These are phyloP conservation scores for Microcyclospora pomicola DNA, from an alignment of 2,329 filamentous ascomycete species.

Conservation along the genomic window DNA sequence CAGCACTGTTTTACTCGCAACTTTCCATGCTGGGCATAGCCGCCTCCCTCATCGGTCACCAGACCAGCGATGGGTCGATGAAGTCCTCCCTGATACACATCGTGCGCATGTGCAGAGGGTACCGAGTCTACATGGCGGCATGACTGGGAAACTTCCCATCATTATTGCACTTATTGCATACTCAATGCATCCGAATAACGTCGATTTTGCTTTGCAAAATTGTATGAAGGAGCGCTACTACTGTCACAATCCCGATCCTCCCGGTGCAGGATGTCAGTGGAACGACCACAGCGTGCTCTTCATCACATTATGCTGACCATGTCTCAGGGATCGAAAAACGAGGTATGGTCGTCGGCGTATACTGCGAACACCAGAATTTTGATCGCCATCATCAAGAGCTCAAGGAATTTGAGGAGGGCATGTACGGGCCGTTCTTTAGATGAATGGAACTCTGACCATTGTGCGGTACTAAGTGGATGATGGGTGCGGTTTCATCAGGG, in stretches of 20 bases:
- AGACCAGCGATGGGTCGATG: slow-evolving; percentile 1
- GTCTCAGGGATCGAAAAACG: slow-evolving; percentile 2
- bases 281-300: background rate
- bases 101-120: background rate
- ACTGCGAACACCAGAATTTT: background rate
- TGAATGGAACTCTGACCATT: too few relatives aligned
- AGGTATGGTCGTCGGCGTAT: slow-evolving; percentile 4
- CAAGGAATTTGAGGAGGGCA: too few relatives aligned
- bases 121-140: background rate
- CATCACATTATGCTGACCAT: background rate
- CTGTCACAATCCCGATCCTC: background rate
- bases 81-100: slow-evolving; percentile 6
- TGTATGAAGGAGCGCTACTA: background rate
- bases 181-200: background rate
- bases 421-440: too few relatives aligned
- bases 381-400: too few relatives aligned
- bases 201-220: background rate
- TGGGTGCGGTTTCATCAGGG: too few relatives aligned
- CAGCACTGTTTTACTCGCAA: background rate
- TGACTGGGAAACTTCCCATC: slow-evolving; percentile 6
- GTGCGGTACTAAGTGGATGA: too few relatives aligned
- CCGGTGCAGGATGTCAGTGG: background rate
- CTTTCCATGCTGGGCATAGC: background rate
- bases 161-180: slow-evolving; percentile 5
- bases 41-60: background rate